Percentiles rank a stretch among this genome's conserved stretches.
These are phyloP conservation scores for Artomyces pyxidatus DNA, from an alignment of 768 basidiomycete species.

Conservation along the genomic window DNA sequence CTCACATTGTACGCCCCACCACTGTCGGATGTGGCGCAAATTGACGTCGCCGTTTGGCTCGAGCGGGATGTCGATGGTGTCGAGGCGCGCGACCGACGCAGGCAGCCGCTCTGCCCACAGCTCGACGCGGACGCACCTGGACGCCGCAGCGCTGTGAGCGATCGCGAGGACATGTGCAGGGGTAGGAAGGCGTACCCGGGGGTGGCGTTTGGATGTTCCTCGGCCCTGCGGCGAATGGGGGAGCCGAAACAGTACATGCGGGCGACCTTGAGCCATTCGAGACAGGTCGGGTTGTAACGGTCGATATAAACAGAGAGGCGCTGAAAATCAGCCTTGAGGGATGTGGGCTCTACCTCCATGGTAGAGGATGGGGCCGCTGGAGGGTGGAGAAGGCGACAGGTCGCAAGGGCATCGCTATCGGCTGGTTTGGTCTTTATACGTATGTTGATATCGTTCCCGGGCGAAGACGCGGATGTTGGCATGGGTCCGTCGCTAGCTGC, in stretches of 20 bases:
- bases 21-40: conserved; percentile 8
- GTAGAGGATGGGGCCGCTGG: too few species aligned
- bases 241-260: conserved; percentile 3
- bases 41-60: conserved; percentile 9
- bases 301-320: not conserved
- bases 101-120: conserved; percentile 3
- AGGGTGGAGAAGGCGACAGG: too few species aligned
- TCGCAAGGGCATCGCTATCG: too few species aligned
- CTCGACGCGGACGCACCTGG: conserved; percentile 13
- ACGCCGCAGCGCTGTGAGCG: not conserved
- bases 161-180: not conserved
- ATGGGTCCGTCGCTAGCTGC: too few species aligned
- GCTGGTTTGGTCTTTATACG: too few species aligned
- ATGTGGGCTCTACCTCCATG: too few species aligned
- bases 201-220: too few species aligned
- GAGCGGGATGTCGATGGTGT: conserved; percentile 14
- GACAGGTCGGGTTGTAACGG: not conserved
- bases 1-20: conserved; percentile 9
- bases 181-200: not conserved
- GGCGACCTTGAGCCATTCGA: conserved; percentile 1
- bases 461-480: too few species aligned
- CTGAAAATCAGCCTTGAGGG: not conserved
- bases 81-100: conserved; percentile 2
- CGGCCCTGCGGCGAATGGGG: too few species aligned
- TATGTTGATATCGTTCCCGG: too few species aligned